A percentile compares a stretch with the other conserved stretches of the same genome.
Conservation (phyloP, 2,329 filamentous ascomycete species). For the Cladosporium sphaerospermum region DNA sequence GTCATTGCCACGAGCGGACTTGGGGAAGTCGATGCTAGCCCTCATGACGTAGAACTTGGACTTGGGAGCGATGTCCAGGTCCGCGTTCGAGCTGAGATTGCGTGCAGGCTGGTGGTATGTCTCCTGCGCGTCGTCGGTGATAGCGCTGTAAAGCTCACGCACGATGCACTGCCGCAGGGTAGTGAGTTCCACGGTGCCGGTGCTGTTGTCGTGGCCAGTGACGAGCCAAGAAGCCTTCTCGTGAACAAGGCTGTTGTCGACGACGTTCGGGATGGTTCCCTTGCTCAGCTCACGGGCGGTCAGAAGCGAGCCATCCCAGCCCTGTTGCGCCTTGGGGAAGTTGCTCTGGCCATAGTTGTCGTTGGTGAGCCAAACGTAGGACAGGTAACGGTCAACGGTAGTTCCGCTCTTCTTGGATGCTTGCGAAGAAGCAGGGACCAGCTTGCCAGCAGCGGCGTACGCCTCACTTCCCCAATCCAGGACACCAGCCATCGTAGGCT, state of each 20-base stretch:
- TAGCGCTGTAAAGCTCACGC: conserved; percentile 31
- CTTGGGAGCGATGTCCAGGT: conserved; percentile 19
- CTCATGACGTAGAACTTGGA: conserved; percentile 38
- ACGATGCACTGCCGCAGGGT: conserved; percentile 37
- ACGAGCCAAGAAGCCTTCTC: conserved; percentile 38
- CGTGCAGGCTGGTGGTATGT: conserved; percentile 15
- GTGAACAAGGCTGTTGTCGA: conserved; percentile 35
- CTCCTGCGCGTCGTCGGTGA: conserved; percentile 25
- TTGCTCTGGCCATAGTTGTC: conserved; percentile 35
- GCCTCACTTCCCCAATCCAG: conserved; percentile 38
- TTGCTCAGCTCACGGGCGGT: conserved; percentile 40
- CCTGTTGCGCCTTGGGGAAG: conserved; percentile 38
- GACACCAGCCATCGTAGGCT: conserved; percentile 37
- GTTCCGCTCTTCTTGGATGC: conserved; percentile 35
- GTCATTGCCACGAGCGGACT: conserved; percentile 25
- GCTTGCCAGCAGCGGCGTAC: conserved; percentile 41
- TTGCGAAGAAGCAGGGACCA: conserved; percentile 33
- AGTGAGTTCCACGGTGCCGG: conserved; percentile 29
- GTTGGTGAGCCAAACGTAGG: conserved; percentile 41
- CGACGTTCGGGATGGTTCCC: conserved; percentile 35
- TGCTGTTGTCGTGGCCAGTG: conserved; percentile 25
- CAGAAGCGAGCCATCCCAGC: conserved; percentile 40
- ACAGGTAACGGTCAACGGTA: conserved; percentile 36
- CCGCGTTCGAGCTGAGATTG: conserved; percentile 12
- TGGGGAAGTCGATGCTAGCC: conserved; percentile 34